These are phyloP conservation scores for Trichothecium roseum DNA, from an alignment of 2,329 filamentous ascomycete genomes.

Conservation along the genomic window DNA sequence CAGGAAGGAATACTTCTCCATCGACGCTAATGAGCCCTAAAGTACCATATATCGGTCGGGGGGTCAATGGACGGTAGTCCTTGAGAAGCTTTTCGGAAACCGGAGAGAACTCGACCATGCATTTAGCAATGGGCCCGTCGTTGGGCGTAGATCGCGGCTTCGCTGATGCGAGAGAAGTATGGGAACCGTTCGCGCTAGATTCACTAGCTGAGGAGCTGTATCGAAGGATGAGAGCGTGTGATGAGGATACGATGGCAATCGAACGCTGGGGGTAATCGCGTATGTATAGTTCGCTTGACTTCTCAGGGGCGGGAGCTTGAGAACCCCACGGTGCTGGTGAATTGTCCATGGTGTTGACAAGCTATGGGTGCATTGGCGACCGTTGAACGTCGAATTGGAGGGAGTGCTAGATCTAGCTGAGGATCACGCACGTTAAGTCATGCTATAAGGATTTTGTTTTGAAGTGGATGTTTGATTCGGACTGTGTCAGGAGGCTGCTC, in stretches of 20 bases:
- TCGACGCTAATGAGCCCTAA: slow-evolving; percentile 77
- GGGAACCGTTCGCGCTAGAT: slow-evolving; percentile 44
- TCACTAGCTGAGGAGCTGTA: slow-evolving; percentile 60
- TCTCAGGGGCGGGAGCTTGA: slow-evolving; percentile 39
- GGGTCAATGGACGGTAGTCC: slow-evolving; percentile 67
- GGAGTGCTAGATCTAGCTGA: too few species aligned
- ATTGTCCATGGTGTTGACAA: slow-evolving; percentile 34
- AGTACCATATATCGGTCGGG: slow-evolving; percentile 71
- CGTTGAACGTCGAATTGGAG: too few species aligned
- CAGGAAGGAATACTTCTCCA: slow-evolving; percentile 80
- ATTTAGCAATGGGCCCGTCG: slow-evolving; percentile 39
- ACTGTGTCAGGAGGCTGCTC: too few species aligned
- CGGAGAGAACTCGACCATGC: slow-evolving; percentile 80
- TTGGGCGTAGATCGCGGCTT: slow-evolving; percentile 24
- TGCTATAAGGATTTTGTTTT: too few species aligned
- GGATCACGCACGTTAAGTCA: too few species aligned
- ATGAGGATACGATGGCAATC: slow-evolving; percentile 72
- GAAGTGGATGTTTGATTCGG: too few species aligned
- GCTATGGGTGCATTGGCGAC: too few species aligned
- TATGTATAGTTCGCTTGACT: slow-evolving; percentile 69
- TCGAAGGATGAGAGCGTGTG: slow-evolving; percentile 75
- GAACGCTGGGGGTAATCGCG: slow-evolving; percentile 80
- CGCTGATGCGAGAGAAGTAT: slow-evolving; percentile 38
- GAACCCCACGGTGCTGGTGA: slow-evolving; percentile 31
- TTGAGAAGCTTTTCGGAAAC: slow-evolving; percentile 54